Evolutionary conservation across 192 early-diverging fungal genomes (phyloP), one percentile per base, ranked within the genome.

Genomic region (Podila epicladia): DNA sequence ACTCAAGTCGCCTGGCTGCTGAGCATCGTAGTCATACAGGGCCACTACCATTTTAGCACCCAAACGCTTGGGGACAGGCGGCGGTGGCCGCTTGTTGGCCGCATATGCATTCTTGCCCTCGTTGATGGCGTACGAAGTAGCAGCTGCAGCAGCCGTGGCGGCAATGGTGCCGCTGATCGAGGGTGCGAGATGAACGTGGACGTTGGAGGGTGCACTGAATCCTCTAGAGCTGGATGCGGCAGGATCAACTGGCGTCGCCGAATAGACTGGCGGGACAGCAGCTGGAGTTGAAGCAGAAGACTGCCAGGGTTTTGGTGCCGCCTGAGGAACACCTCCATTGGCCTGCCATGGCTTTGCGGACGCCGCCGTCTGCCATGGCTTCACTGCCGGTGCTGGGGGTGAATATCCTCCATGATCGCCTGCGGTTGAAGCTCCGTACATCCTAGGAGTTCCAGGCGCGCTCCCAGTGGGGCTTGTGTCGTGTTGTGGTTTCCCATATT

Each of bases 21-120:
- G 91, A 2, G 93, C 93, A 13, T 88, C 82, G 72, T 92, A 95
- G 74, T 95, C 93, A 74, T 95, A 95, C 32, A 95, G 67, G 41
- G 94, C 94, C 15, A 87, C 82, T 8, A 91, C 93, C 65, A 83
- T 89, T 59, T 82, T 82, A 28, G 66, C 49, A 17, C 55, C 88
- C 11, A 79, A 51, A 9, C 72, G 66, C 33, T 67, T 68, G 17
- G 82, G 60, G 20, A 71, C 38, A 31, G 83, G 63, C 60, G 83
- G 84, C 19, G 85, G 79, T n/a, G 84, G 82, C 53, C 62, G 69
- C 26, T 67, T 71, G 6, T 84, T 71, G 17, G 63, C 69, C 35
- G 53, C 70, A 58, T 35, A 24, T 60, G 29, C 15, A 48, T 60
- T 5, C 53, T 61, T 38, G n/a, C 67, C 17, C 50, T 15, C 62